phyloP scores from a whole-genome alignment of 768 basidiomycete genomes.

The Hericium alpestre region DNA sequence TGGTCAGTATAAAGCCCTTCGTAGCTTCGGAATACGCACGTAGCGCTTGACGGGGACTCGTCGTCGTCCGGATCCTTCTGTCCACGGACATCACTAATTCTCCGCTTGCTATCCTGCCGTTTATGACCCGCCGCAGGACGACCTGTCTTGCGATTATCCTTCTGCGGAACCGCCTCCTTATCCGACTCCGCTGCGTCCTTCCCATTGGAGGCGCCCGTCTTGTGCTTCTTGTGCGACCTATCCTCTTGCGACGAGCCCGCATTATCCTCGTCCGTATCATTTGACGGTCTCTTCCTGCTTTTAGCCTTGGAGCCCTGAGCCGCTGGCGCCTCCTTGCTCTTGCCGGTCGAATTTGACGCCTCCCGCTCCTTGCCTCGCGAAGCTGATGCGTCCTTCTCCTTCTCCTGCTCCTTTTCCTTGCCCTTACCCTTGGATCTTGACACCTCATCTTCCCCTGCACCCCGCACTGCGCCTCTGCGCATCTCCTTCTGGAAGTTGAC shows the following conservation, averaged over 20 bases:
- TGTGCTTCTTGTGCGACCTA: slow-evolving; percentile 7
- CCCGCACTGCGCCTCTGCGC: slow-evolving; percentile 26
- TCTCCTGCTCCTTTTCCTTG: slow-evolving; percentile 7
- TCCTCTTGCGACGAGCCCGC: slow-evolving; percentile 5
- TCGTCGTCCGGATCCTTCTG: neutral
- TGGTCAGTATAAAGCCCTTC: neutral
- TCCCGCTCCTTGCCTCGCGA: slow-evolving; percentile 10
- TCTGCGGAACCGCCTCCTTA: neutral
- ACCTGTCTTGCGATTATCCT: neutral
- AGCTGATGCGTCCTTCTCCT: neutral
- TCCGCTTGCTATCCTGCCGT: neutral
- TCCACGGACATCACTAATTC: neutral
- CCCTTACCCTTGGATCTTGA: slow-evolving; percentile 13
- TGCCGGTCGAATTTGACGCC: slow-evolving; percentile 6
- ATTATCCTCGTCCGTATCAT: slow-evolving; percentile 6
- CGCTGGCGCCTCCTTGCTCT: slow-evolving; percentile 6
- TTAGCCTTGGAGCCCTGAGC: slow-evolving; percentile 1
- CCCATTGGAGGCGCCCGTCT: slow-evolving; percentile 10
- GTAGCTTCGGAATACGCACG: neutral
- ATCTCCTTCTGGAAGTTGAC: slow-evolving; percentile 59
- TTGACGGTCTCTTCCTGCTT: slow-evolving; percentile 20
- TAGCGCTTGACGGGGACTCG: neutral
- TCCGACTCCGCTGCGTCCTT: slow-evolving; percentile 20
- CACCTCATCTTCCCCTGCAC: slow-evolving; percentile 14
- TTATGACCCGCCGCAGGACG: neutral